Conservation (phyloP, 371 early-diverging fungal species). For the Mortierella sp. region DNA sequence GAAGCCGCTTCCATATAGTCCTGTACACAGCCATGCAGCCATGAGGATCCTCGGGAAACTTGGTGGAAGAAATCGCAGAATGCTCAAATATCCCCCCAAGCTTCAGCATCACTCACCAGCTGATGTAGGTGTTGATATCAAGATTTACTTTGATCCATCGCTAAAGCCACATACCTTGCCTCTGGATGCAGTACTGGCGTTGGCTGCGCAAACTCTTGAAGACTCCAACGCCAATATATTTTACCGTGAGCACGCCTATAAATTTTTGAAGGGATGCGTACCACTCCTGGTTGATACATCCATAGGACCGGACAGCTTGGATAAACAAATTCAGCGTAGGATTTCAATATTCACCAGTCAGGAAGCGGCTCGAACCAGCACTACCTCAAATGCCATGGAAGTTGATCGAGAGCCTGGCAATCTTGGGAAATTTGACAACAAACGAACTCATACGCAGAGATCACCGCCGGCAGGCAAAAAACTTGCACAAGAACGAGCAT, state of each 20-base stretch:
- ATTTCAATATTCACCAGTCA: conserved; percentile 46
- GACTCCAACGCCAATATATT: conserved; percentile 64
- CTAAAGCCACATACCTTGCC: conserved; percentile 65
- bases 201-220: conserved; percentile 70
- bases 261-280: conserved; percentile 77
- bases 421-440: conserved; percentile 42
- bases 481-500: conserved; percentile 75
- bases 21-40: conserved; percentile 86
- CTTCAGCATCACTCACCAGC: conserved; percentile 64
- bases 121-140: conserved; percentile 75
- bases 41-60: conserved; percentile 97
- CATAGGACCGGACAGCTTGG: conserved; percentile 66
- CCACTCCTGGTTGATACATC: conserved; percentile 81
- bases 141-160: conserved; percentile 72
- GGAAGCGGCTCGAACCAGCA: conserved; percentile 20
- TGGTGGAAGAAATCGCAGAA: conserved; percentile 90
- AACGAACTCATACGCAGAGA: conserved; percentile 29
- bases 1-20: conserved; percentile 87
- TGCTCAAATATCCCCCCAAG: conserved; percentile 78
- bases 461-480: conserved; percentile 59
- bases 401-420: conserved; percentile 50
- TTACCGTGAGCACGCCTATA: conserved; percentile 77
- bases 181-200: conserved; percentile 65
- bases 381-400: conserved; percentile 51
- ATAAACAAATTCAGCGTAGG: conserved; percentile 58